These are phyloP conservation scores for Elasticomyces elasticus DNA, from an alignment of 495 filamentous ascomycete genomes.

Conservation along the genomic window DNA sequence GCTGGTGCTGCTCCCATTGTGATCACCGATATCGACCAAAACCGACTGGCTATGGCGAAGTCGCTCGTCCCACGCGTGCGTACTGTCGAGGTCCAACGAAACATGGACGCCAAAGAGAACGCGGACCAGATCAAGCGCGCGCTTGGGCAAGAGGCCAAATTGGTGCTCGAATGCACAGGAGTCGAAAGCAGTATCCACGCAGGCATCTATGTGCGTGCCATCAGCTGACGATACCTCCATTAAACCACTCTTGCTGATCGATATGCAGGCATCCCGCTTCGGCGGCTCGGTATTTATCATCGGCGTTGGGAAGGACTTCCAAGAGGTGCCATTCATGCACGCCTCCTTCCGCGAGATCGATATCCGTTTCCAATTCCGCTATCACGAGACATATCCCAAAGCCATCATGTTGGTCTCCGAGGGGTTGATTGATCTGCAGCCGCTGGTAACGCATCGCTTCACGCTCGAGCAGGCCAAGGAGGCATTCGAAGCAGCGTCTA, in stretches of 20 bases:
- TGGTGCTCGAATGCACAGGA: constrained; percentile 25
- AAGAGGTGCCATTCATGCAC: constrained; percentile 24
- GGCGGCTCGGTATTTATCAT: constrained; percentile 24
- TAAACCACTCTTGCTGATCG: too few species aligned
- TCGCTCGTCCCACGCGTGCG: constrained; percentile 19
- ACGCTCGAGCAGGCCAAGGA: constrained; percentile 18
- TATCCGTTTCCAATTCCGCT: constrained; percentile 24
- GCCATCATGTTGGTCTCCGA: constrained; percentile 24
- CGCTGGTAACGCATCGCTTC: constrained; percentile 24
- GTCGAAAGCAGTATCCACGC: constrained; percentile 21
- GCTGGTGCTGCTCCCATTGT: constrained; percentile 22
- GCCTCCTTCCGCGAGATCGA: constrained; percentile 22
- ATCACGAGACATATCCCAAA: constrained; percentile 22
- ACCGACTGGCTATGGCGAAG: constrained; percentile 21
- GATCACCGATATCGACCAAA: constrained; percentile 24
- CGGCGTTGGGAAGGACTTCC: constrained; percentile 21
- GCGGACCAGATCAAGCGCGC: constrained; percentile 13
- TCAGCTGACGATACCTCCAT: too few species aligned
- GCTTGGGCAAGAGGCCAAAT: constrained; percentile 13
- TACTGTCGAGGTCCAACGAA: constrained; percentile 11
- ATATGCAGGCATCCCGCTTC: constrained; percentile 19
- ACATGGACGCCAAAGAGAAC: constrained; percentile 6
- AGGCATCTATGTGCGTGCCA: constrained; percentile 19
- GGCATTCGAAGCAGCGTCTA: constrained; percentile 21
- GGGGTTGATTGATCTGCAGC: constrained; percentile 23